A percentile compares a stretch with the other conserved stretches of the same genome.
Evolutionary conservation across 2,329 filamentous ascomycete species (phyloP).

Genomic region (Alternaria tenuissima): DNA sequence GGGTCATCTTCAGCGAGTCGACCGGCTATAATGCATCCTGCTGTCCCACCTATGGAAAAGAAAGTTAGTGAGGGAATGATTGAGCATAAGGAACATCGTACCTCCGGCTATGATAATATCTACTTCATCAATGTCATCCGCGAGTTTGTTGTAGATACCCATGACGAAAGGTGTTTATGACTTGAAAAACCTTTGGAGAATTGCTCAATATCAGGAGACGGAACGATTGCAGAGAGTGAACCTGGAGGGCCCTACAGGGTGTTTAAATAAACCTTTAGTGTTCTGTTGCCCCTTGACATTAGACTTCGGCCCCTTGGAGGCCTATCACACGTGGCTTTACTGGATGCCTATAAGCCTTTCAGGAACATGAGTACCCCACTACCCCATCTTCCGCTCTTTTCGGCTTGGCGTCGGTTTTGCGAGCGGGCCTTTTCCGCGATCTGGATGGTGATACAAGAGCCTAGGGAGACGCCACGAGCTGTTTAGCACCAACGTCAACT

Average conservation of each 20-base stretch:
- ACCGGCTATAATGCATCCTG: constrained; percentile 57
- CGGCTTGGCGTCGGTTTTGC: constrained; percentile 3
- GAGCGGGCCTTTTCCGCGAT: constrained; percentile 9
- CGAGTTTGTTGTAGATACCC: constrained; percentile 47
- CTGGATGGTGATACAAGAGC: constrained; percentile 2
- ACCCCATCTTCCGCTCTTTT: constrained; percentile 5
- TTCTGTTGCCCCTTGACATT: not conserved
- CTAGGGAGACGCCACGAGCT: constrained; percentile 2
- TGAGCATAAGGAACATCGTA: constrained; percentile 22
- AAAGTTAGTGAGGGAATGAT: not conserved
- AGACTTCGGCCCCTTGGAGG: not conserved
- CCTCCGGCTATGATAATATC: constrained; percentile 63
- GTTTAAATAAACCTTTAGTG: constrained; percentile 4
- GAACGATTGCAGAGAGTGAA: not conserved
- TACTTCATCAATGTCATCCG: constrained; percentile 54
- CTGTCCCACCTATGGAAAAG: constrained; percentile 36
- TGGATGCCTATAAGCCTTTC: not conserved
- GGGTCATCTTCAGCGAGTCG: constrained; percentile 54
- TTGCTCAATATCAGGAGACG: not conserved
- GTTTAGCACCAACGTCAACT: constrained; percentile 3
- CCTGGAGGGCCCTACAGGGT: not conserved
- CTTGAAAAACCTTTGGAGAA: not conserved
- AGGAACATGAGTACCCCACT: constrained; percentile 1
- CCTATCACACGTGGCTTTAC: not conserved
- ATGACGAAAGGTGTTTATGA: constrained; percentile 15